Evolutionary conservation across 1,284 basidiomycete genomes (phyloP).

Genomic region (Tilletia walkeri): DNA sequence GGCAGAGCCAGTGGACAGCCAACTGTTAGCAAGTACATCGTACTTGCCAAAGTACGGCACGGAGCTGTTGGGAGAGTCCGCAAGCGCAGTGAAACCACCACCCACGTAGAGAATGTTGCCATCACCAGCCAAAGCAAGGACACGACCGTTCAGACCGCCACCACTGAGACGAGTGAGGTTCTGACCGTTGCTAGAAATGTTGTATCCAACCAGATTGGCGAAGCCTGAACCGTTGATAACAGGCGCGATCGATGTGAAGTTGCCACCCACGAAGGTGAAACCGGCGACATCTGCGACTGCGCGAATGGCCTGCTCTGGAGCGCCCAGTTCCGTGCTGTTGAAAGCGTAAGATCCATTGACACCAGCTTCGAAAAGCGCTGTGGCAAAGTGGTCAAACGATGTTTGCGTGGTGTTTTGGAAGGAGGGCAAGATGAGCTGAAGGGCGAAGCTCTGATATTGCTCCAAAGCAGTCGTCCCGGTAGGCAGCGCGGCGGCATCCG

Average conservation of each 20-base stretch:
- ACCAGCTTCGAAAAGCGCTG: slow-evolving; percentile 60
- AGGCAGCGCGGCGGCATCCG: not conserved
- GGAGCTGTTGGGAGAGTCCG: slow-evolving; percentile 60
- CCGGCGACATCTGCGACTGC: slow-evolving; percentile 62
- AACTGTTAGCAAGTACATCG: slow-evolving; percentile 67
- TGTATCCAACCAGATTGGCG: slow-evolving; percentile 73
- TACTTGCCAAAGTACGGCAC: slow-evolving; percentile 68
- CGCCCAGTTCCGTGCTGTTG: not conserved
- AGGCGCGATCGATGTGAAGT: slow-evolving; percentile 63
- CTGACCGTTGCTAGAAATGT: slow-evolving; percentile 60
- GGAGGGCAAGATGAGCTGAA: not conserved
- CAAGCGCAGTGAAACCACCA: slow-evolving; percentile 76
- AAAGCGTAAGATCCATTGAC: slow-evolving; percentile 34
- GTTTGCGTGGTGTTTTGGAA: slow-evolving; percentile 64
- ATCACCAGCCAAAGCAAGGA: slow-evolving; percentile 41
- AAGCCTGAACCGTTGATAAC: slow-evolving; percentile 60
- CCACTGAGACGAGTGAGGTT: slow-evolving; percentile 57
- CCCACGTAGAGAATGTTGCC: slow-evolving; percentile 70
- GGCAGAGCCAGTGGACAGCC: slow-evolving; percentile 72
- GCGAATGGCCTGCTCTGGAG: slow-evolving; percentile 55
- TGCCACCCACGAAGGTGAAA: slow-evolving; percentile 72
- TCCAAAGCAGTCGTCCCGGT: not conserved
- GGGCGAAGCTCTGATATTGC: not conserved
- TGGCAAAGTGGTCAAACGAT: slow-evolving; percentile 66
- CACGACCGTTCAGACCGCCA: slow-evolving; percentile 54